Percentiles rank a stretch among this genome's conserved stretches.
Conservation (phyloP, 2,329 filamentous ascomycete genomes). For the Penicillium sp. region DNA sequence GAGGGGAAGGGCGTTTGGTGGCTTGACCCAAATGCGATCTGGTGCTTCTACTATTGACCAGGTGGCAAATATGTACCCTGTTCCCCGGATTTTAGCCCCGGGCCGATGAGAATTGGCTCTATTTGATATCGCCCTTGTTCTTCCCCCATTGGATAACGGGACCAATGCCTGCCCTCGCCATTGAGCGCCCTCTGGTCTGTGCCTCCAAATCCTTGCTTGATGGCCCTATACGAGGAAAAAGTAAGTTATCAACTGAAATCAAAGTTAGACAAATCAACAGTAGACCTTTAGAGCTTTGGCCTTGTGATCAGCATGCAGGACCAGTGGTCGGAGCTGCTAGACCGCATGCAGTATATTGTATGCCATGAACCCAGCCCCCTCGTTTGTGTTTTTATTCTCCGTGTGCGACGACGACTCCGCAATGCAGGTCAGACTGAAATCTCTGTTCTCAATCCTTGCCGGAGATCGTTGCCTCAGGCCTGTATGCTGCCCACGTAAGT, state of each 20-base stretch:
- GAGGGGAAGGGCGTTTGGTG: neutral
- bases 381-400: constrained; percentile 17
- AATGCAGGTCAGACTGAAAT: constrained; percentile 7
- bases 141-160: constrained; percentile 1
- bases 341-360: constrained; percentile 2
- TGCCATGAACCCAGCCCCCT: constrained; percentile 10
- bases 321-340: neutral
- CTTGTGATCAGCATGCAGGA: neutral
- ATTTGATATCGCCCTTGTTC: neutral
- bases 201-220: neutral
- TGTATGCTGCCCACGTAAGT: too few species aligned
- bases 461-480: constrained; percentile 8
- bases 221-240: neutral
- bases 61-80: constrained; percentile 1
- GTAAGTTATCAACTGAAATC: neutral
- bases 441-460: neutral
- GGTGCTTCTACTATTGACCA: neutral
- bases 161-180: neutral
- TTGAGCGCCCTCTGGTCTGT: constrained; percentile 1
- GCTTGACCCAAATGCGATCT: neutral
- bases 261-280: neutral
- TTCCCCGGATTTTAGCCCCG: constrained; percentile 22
- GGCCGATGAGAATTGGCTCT: constrained; percentile 3
- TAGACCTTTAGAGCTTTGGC: neutral
- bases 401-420: constrained; percentile 9